A percentile compares a stretch with the other conserved stretches of the same genome.
Conservation (phyloP, 2,329 filamentous ascomycete genomes). For the Pseudogymnoascus destructans region DNA sequence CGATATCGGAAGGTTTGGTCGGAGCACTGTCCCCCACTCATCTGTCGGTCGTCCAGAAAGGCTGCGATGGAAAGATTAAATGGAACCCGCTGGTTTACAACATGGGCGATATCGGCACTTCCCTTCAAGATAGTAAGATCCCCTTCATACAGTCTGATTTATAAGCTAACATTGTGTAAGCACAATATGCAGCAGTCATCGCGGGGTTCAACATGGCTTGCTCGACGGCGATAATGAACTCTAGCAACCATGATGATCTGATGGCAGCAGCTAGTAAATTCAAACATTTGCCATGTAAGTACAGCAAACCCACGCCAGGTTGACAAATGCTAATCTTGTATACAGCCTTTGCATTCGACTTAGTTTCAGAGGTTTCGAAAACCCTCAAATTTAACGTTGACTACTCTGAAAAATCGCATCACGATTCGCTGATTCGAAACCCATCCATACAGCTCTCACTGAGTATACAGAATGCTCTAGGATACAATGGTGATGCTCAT, state of each 20-base stretch:
- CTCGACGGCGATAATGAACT: slow-evolving; percentile 34
- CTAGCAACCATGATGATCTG: slow-evolving; percentile 54
- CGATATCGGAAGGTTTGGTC: slow-evolving; percentile 36
- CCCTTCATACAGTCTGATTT: neutral
- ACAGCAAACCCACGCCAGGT: slow-evolving; percentile 10
- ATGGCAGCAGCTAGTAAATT: slow-evolving; percentile 44
- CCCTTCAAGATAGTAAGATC: slow-evolving; percentile 37
- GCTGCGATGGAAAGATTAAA: slow-evolving; percentile 43
- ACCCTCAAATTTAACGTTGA: slow-evolving; percentile 65
- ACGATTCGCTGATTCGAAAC: slow-evolving; percentile 63
- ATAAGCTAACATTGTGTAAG: slow-evolving; percentile 27
- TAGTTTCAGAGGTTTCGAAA: slow-evolving; percentile 53
- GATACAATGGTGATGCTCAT: slow-evolving; percentile 51
- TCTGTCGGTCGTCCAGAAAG: slow-evolving; percentile 44
- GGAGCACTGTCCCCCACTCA: slow-evolving; percentile 48
- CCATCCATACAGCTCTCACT: slow-evolving; percentile 60
- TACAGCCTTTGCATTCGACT: slow-evolving; percentile 46
- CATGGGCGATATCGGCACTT: slow-evolving; percentile 35
- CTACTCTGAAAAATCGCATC: slow-evolving; percentile 61
- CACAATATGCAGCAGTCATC: slow-evolving; percentile 43
- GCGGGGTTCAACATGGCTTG: slow-evolving; percentile 45
- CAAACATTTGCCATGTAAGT: slow-evolving; percentile 14
- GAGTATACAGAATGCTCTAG: slow-evolving; percentile 66
- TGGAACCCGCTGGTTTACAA: slow-evolving; percentile 45
- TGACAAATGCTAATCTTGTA: slow-evolving; percentile 7